phyloP scores from a whole-genome alignment of 805 yeast species.

The Lachancea lanzarotensis region DNA sequence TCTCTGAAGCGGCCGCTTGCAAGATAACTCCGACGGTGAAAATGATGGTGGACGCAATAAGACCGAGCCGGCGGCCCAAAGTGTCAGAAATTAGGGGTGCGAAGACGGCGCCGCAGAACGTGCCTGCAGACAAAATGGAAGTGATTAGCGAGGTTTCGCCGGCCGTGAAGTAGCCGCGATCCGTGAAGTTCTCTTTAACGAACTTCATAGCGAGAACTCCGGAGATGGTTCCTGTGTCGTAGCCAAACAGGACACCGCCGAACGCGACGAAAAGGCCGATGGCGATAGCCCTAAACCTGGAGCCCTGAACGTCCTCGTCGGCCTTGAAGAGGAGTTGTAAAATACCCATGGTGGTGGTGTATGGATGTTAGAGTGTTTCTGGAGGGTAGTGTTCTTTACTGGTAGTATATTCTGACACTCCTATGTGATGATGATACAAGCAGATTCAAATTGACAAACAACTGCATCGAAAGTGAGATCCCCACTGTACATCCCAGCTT shows the following conservation, averaged over 20 bases:
- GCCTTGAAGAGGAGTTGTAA: constrained; percentile 30
- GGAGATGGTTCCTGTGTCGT: constrained; percentile 62
- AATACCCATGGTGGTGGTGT: constrained; percentile 10
- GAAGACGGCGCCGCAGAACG: constrained; percentile 57
- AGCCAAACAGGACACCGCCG: constrained; percentile 63
- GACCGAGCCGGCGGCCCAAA: constrained; percentile 49
- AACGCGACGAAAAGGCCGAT: constrained; percentile 60
- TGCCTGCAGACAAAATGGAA: constrained; percentile 67
- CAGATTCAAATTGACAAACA: too few species aligned
- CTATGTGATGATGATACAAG: too few species aligned
- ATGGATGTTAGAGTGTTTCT: too few species aligned
- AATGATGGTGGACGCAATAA: constrained; percentile 38
- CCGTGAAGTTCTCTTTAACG: constrained; percentile 39
- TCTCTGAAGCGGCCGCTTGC: constrained; percentile 41
- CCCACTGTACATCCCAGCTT: too few species aligned
- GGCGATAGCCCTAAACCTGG: constrained; percentile 40
- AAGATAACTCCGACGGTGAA: constrained; percentile 50
- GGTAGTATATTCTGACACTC: too few species aligned
- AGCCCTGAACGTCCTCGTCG: constrained; percentile 44
- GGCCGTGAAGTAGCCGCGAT: constrained; percentile 34
- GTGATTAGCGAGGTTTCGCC: constrained; percentile 55
- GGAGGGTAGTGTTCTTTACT: too few species aligned
- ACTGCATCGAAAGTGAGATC: too few species aligned
- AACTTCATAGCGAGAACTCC: constrained; percentile 62
- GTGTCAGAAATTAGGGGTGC: constrained; percentile 53